Base-by-base conservation (phyloP, 192 early-diverging fungal species). In the Geranomyces variabilis region DNA sequence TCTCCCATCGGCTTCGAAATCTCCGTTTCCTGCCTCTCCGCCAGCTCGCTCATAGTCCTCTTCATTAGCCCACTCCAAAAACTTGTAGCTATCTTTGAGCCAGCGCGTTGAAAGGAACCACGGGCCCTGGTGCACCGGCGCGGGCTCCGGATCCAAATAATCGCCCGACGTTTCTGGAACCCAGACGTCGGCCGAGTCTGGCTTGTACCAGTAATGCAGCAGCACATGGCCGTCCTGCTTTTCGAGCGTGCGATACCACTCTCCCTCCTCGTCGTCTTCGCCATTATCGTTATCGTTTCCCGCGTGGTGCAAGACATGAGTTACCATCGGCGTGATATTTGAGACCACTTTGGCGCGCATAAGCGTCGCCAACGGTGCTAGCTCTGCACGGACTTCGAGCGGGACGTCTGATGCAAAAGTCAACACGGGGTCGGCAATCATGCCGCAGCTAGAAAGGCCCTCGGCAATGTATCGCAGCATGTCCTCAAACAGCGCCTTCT, bases 1-100 rank as follows among this genome's bases (percentile, higher is more conserved):
- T 2, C 70, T 69, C 69, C 75, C 56, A 41, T 41, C 36, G 36
- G 36, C 10, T 41, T 41, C 36, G 36, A 41, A 3, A 71, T 70
- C 69, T 70, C 69, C 49, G 74, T n/a, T n/a, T n/a, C n/a, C n/a
- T n/a, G n/a, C n/a, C 71, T 75, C 75, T 60, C 51, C 72, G 45
- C 43, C 26, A 43, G 69, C 48, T 56, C 43, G 64, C 73, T 93
- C 92, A 68, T 94, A 95, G 68, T 95, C 93, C 74, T 93, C 92
- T 70, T 92, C 92, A 66, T 92, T 93, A 84, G 91, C 89, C 89
- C 91, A 90, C 73, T 95, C 92, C 77, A 90, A 89, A 67, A 86
- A 92, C 24, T 77, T 76, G 31, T 75, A 67, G 76, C 90, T 93
- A 66, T 94, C 93, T 19, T 84, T 78, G 41, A 95, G 59, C 92